Evolutionary conservation across 176 grass and related monocot species (phyloP), one percentile per base, ranked within the genome.

Genomic region (Oryza nivara): DNA sequence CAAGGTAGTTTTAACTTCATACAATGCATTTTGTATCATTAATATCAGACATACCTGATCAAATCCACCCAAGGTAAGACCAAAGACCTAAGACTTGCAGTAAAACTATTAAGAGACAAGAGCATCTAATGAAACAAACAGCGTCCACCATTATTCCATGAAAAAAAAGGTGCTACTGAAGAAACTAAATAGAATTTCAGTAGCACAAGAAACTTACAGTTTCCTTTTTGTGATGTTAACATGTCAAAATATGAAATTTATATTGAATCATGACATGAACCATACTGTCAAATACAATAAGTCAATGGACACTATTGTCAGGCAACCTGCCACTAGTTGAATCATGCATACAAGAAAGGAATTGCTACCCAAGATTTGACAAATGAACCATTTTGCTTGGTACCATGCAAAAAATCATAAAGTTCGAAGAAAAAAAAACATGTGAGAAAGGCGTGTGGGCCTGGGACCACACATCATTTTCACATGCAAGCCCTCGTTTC

Each of bases 171-270:
- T 32, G 73, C 4, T 36, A 63, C 58, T 23, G 79, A 71, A 82
- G 48, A 70, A 22, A 76, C 17, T 35, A 70, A 67, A 67, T 78
- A 11, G 3, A 61, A 63, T 36, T 72, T 60, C 5, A 86, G 65
- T 48, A 64, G 20, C 61, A 72, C 49, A 85, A 78, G 75, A 70
- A 85, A 79, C 26, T 30, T 80, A 52, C 25, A 12, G 17, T 44
- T 66, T 25, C 54, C 2, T 40, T 77, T 67, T 88, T 64, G 23
- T 71, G 58, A 82, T 72, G 73, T 58, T 26, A 82, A 82, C 58
- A 51, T 48, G 77, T 23, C 68, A 73, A 13, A 73, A 13, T 67
- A 71, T 76, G 66, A 85, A 28, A 84, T 65, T 38, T 65, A 32
- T 58, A 65, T 52, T 76, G 83, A 72, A 82, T 43, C 19, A 11